phyloP scores from a whole-genome alignment of 129 eudicot species.

The Logfia minima region DNA sequence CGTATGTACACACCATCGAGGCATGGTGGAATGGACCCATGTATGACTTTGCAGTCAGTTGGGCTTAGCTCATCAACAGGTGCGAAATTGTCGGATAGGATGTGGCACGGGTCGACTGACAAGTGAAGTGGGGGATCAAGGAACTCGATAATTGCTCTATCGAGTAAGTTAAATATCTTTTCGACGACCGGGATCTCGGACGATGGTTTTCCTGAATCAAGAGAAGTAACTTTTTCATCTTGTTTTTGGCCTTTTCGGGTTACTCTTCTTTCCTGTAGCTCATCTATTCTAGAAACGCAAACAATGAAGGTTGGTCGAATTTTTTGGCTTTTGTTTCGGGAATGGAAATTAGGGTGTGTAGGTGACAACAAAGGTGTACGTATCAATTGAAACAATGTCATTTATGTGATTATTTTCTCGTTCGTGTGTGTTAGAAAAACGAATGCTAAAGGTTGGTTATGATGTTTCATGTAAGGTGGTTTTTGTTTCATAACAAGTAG shows the following conservation, averaged over 20 bases:
- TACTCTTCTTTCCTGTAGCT: background rate
- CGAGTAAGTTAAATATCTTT: background rate
- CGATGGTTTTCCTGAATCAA: background rate
- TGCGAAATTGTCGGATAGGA: slow-evolving; percentile 20
- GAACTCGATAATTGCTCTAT: background rate
- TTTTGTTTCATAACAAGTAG: background rate
- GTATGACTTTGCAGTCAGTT: slow-evolving; percentile 11
- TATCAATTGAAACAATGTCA: background rate
- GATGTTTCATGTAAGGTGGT: background rate
- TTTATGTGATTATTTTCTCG: background rate
- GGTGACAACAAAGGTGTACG: background rate
- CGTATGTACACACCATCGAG: slow-evolving; percentile 41
- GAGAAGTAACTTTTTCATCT: background rate
- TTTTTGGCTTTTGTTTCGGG: background rate
- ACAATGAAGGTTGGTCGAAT: background rate
- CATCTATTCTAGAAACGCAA: background rate
- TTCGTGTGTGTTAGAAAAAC: background rate
- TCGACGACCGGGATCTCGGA: background rate
- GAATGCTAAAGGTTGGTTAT: background rate
- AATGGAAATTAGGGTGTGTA: background rate
- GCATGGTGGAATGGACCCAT: slow-evolving; percentile 23
- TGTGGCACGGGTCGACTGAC: slow-evolving; percentile 24
- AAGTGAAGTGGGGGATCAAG: background rate
- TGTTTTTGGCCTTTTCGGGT: background rate
- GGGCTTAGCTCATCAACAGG: slow-evolving; percentile 11